Base-by-base conservation (phyloP, 2,329 filamentous ascomycete species). In the Teratosphaeria viscida region DNA sequence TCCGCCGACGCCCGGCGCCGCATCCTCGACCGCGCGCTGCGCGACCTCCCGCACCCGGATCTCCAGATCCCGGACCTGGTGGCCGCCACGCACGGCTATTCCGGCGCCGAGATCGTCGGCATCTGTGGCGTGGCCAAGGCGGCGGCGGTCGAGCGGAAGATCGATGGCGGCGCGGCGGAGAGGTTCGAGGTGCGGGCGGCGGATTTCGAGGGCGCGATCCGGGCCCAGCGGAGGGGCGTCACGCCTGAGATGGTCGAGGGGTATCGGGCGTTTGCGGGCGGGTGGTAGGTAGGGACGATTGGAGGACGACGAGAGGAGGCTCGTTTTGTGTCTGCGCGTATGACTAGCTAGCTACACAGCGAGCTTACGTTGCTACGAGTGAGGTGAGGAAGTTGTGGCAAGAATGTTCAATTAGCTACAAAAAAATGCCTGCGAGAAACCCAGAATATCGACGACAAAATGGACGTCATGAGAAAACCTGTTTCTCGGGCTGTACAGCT, bases 81-180 rank as follows among this genome's bases (percentile, higher is more conserved):
- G 5, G 69, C 71, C 16, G 73, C 77, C 54, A 88, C 88, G 0
- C 86, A 91, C 7, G 90, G 90, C 0, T 90, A 89, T 72, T 94
- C 90, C 1, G 92, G 92, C 2, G 91, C 92, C 0, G 92, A 96
- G 74, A 83, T 96, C 61, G 82, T 85, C 49, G 80, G 77, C 23
- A 79, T 88, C 4, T 79, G 77, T 64, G 66, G 71, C 19, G 66
- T 72, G 27, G 71, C 72, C 1, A 73, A 75, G 52, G 70, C 74
- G 5, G 43, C 43, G 34, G 59, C 71, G 58, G 71, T 71, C 11
- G 70, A 74, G 47, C 63, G 74, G 78, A 68, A 82, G 12, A 66
- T 74, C 34, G 69, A 66, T 71, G 68, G n/a, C 64, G 72, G 2
- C 61, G 73, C 63, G 19, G 70, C 74, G 39, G 68, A 69, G 34